These are phyloP conservation scores for Globisporangium carolinianum DNA, from an alignment of 352 stramenopile species.

Conservation along the genomic window DNA sequence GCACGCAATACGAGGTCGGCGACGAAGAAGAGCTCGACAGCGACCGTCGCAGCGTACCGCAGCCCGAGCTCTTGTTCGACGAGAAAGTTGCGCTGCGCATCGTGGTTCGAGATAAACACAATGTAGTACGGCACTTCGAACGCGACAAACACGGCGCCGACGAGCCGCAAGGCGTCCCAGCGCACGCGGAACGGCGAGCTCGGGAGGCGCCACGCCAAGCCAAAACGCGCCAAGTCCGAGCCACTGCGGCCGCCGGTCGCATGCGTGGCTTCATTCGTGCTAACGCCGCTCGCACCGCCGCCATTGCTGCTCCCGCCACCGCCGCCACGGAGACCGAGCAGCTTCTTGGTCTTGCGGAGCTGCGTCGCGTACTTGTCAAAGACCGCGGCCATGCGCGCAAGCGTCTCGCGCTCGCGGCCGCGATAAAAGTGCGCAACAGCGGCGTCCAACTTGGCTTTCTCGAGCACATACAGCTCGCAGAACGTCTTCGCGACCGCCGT, in stretches of 20 bases:
- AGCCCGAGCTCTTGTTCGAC: constrained; percentile 21
- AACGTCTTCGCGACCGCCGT: constrained; percentile 73
- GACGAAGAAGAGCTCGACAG: constrained; percentile 48
- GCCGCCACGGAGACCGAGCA: constrained; percentile 40
- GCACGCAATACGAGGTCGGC: constrained; percentile 39
- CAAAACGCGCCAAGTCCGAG: constrained; percentile 5
- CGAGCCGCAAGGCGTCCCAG: constrained; percentile 41
- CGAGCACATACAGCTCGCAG: constrained; percentile 73
- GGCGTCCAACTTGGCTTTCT: constrained; percentile 55
- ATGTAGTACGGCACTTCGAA: constrained; percentile 73
- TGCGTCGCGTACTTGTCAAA: constrained; percentile 57
- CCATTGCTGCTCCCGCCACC: constrained; percentile 18
- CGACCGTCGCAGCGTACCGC: constrained; percentile 27
- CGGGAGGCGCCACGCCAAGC: constrained; percentile 30
- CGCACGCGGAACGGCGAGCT: constrained; percentile 42
- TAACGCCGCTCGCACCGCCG: background rate
- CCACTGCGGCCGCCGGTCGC: constrained; percentile 5
- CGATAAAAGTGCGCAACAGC: constrained; percentile 48
- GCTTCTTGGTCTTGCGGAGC: constrained; percentile 68
- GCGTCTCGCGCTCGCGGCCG: constrained; percentile 18
- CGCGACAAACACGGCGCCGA: constrained; percentile 39
- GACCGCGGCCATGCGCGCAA: constrained; percentile 29
- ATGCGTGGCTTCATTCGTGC: background rate
- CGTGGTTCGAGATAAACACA: constrained; percentile 48
- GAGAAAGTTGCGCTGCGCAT: constrained; percentile 40